Evolutionary conservation across 2,329 filamentous ascomycete genomes (phyloP).

Genomic region (Penicillium sp.): DNA sequence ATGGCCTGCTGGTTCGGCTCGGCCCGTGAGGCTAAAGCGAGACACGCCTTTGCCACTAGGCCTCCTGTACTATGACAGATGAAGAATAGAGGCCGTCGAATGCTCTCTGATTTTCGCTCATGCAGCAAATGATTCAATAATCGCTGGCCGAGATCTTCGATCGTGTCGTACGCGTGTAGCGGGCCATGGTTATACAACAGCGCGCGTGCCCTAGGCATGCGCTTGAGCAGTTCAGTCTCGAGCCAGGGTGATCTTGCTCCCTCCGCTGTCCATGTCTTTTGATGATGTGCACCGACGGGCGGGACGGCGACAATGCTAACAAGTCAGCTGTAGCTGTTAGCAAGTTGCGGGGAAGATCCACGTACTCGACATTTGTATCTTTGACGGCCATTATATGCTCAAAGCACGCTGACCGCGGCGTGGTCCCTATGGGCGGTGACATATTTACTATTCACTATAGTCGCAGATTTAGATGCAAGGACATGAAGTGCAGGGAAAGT

Average conservation of each 20-base stretch:
- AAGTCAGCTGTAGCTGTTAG: neutral
- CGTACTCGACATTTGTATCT: constrained; percentile 28
- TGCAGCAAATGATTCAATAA: constrained; percentile 23
- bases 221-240: constrained; percentile 18
- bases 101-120: constrained; percentile 17
- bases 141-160: constrained; percentile 24
- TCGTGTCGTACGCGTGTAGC: constrained; percentile 22
- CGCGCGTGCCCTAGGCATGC: constrained; percentile 25
- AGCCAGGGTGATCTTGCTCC: constrained; percentile 24
- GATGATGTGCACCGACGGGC: constrained; percentile 32
- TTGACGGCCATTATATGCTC: constrained; percentile 10
- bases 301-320: constrained; percentile 35
- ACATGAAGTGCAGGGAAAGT: neutral
- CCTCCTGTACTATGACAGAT: constrained; percentile 59
- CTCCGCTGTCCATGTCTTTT: constrained; percentile 26
- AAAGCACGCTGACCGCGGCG: constrained; percentile 13
- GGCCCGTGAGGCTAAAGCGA: constrained; percentile 38
- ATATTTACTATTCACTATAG: constrained; percentile 4
- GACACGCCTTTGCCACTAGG: constrained; percentile 54
- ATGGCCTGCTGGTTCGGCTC: constrained; percentile 34
- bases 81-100: constrained; percentile 53
- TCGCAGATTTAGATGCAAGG: neutral
- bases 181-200: constrained; percentile 29
- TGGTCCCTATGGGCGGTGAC: constrained; percentile 4
- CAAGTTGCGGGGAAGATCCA: neutral